Evolutionary conservation across 2,329 filamentous ascomycete species (phyloP).

Genomic region (Colletotrichum coccodes): DNA sequence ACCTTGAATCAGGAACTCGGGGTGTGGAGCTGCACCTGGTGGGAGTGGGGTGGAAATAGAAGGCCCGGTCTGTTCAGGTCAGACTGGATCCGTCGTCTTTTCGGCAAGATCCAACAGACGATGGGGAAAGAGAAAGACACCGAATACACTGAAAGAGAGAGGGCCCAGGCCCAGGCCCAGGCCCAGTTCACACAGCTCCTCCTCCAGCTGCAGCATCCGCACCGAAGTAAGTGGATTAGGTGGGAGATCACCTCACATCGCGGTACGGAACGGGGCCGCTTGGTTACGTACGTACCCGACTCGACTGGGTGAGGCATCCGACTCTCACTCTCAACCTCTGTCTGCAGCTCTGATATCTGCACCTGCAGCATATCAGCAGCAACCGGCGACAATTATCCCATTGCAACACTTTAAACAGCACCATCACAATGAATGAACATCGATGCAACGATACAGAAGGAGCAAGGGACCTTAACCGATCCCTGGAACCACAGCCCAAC

Average conservation of each 20-base stretch:
- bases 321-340: not conserved
- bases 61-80: not conserved
- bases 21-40: not conserved
- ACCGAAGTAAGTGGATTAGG: not conserved
- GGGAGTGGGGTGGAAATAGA: no score
- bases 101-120: not conserved
- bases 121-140: not conserved
- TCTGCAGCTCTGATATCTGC: not conserved
- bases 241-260: not conserved
- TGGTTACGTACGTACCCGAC: not conserved
- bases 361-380: not conserved
- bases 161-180: not conserved
- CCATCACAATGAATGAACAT: not conserved
- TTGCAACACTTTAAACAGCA: not conserved
- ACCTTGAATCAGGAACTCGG: not conserved
- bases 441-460: not conserved
- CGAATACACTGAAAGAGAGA: not conserved
- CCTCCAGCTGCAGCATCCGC: not conserved
- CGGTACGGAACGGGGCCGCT: conserved; percentile 1
- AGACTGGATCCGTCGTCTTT: not conserved
- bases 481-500: not conserved
- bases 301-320: not conserved
- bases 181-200: not conserved
- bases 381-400: not conserved
- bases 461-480: not conserved